Conservation (phyloP, 2,329 filamentous ascomycete genomes). For the Colletotrichum sp. region DNA sequence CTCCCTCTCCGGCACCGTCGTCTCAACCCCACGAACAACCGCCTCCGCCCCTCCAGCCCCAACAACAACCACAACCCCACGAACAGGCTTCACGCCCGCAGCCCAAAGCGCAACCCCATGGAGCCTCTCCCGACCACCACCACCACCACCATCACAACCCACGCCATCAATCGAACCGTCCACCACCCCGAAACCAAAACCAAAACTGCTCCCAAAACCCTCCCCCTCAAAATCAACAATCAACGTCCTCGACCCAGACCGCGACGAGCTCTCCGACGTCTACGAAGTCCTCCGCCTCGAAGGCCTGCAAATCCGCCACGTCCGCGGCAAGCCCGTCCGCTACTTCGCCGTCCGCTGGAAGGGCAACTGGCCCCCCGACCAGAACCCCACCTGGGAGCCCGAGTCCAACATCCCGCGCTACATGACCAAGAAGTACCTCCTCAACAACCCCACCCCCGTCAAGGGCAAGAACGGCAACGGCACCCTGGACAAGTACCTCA, state of each 20-base stretch:
- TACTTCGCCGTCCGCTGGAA: constrained; percentile 62
- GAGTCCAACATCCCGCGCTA: constrained; percentile 51
- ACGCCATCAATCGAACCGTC: neutral
- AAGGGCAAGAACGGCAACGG: constrained; percentile 1
- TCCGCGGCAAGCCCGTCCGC: constrained; percentile 40
- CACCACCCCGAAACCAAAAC: neutral
- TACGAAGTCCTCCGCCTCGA: constrained; percentile 53
- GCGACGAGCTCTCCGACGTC: constrained; percentile 24
- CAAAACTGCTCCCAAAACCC: neutral
- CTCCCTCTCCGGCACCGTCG: neutral
- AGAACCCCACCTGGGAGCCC: constrained; percentile 66
- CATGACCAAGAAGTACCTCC: constrained; percentile 47
- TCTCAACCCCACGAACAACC: neutral
- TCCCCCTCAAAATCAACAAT: neutral
- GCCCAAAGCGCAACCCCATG: neutral
- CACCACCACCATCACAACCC: neutral
- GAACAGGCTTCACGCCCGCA: constrained; percentile 8
- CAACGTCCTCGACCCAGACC: constrained; percentile 10
- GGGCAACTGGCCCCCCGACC: constrained; percentile 59
- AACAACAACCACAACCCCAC: neutral
- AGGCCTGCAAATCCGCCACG: constrained; percentile 42
- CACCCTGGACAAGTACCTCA: neutral
- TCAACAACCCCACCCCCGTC: constrained; percentile 29
- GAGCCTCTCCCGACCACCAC: neutral
- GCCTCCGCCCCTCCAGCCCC: neutral